Base-by-base conservation (phyloP, 768 basidiomycete genomes). In the Butyriboletus loyo region DNA sequence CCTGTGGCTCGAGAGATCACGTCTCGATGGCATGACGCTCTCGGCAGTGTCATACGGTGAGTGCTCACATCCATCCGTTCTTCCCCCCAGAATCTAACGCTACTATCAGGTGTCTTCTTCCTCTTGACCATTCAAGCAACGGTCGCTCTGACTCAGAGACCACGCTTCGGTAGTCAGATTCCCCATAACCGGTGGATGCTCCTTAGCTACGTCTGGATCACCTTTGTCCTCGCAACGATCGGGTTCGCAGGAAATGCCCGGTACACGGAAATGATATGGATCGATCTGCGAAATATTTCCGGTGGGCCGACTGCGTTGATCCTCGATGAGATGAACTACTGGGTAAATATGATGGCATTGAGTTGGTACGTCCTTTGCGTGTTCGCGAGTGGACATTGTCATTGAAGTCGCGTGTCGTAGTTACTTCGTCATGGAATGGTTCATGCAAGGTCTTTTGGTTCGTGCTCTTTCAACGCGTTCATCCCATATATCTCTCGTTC, bases 211-310 rank as follows among this genome's bases (percentile, higher is more conserved):
- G 47, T 69, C 34, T 38, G 47, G 43, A 45, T 62, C 36, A 68
- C 66, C 1, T 71, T 71, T 28, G 8, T 35, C 14, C 46, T 71
- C 31, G 71, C 56, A 5, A 66, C 64, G 1, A 46, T 73, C 10
- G 61, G 58, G 9, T 57, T 66, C 7, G 67, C 53, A 7, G 52
- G 40, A 2, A 64, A 70, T 24, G 53, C 58, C 3, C 64, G 57
- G 35, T 70, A 65, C 49, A 70, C 58, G 47, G 64, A 54, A 21
- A 60, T 66, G 68, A 65, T 69, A n/a, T 74, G 53, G 57, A 68
- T 70, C 21, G 67, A 72, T 34, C 7, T 65, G 30, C 67, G 70
- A 13, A 53, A 55, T 28, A 19, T 49, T 7, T 36, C 51, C 0
- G 57, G 56, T 35, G 57, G 56, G 5, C 49, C 60, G 5, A 59